phyloP scores from a whole-genome alignment of 2,329 filamentous ascomycete species.

The Chaetomiaceae sp. region DNA sequence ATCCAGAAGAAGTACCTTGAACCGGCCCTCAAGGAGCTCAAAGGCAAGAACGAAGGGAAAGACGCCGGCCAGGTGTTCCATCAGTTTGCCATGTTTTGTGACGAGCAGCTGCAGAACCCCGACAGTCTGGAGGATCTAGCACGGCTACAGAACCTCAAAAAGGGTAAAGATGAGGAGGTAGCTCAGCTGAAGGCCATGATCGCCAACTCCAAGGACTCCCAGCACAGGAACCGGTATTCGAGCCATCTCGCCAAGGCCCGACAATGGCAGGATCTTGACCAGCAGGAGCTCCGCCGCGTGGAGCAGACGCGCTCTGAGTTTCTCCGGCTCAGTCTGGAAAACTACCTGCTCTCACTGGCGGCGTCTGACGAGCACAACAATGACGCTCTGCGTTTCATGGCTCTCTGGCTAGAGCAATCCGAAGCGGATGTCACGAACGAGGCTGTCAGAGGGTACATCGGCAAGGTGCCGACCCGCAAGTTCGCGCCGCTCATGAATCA shows the following conservation, averaged over 20 bases:
- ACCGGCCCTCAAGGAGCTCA: constrained; percentile 76
- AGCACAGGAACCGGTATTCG: constrained; percentile 51
- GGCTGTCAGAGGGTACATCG: constrained; percentile 64
- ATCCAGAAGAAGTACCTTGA: constrained; percentile 84
- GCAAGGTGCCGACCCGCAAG: constrained; percentile 77
- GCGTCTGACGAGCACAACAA: constrained; percentile 86
- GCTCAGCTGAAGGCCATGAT: constrained; percentile 60
- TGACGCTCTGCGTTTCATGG: constrained; percentile 84
- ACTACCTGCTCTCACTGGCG: constrained; percentile 78
- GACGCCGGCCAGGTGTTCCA: constrained; percentile 87
- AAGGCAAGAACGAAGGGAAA: constrained; percentile 57
- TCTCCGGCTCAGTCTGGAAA: constrained; percentile 82
- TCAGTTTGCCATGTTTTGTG: constrained; percentile 91
- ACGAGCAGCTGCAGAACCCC: constrained; percentile 83
- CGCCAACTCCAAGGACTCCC: constrained; percentile 43
- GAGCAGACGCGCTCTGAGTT: constrained; percentile 73
- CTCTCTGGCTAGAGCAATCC: constrained; percentile 86
- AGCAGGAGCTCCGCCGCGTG: constrained; percentile 76
- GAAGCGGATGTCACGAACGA: constrained; percentile 70
- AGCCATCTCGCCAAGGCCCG: constrained; percentile 65
- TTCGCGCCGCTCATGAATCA: constrained; percentile 94
- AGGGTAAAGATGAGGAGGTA: constrained; percentile 77
- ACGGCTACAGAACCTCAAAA: constrained; percentile 69
- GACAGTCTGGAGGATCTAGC: constrained; percentile 79
- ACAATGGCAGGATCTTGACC: constrained; percentile 84